Conservation (phyloP, 176 grass and related monocot species). For the Oryza glumipatula region DNA sequence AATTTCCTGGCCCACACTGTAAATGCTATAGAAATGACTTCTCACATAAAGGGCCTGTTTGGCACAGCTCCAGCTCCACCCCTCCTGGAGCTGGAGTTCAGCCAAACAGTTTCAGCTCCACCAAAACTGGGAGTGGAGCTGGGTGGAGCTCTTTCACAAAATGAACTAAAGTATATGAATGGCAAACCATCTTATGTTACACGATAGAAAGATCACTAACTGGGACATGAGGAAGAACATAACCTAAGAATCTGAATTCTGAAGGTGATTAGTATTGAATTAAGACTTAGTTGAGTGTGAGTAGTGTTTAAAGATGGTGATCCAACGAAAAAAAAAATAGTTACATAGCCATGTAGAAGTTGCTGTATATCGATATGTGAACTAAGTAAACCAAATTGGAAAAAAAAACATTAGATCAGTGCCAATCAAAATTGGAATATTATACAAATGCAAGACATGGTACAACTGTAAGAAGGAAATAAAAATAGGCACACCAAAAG, state of each 20-base stretch:
- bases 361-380: background rate
- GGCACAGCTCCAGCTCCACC: no score
- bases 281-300: background rate
- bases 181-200: background rate
- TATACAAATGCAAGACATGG: background rate
- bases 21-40: background rate
- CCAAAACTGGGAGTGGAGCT: no score
- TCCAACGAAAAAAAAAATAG: background rate
- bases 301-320: background rate
- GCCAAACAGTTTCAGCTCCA: no score
- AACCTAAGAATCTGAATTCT: background rate
- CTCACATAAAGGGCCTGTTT: background rate
- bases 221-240: background rate
- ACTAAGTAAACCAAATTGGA: background rate
- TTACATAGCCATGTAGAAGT: background rate
- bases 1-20: background rate
- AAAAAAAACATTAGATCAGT: background rate
- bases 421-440: background rate
- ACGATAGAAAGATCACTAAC: background rate
- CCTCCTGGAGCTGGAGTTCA: no score
- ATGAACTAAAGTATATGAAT: background rate
- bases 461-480: background rate
- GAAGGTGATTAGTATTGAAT: background rate
- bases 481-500: background rate
- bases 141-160: no score